A percentile compares a stretch with the other conserved stretches of the same genome.
Conservation (phyloP, 1,284 basidiomycete species). For the Ustilago esculenta region DNA sequence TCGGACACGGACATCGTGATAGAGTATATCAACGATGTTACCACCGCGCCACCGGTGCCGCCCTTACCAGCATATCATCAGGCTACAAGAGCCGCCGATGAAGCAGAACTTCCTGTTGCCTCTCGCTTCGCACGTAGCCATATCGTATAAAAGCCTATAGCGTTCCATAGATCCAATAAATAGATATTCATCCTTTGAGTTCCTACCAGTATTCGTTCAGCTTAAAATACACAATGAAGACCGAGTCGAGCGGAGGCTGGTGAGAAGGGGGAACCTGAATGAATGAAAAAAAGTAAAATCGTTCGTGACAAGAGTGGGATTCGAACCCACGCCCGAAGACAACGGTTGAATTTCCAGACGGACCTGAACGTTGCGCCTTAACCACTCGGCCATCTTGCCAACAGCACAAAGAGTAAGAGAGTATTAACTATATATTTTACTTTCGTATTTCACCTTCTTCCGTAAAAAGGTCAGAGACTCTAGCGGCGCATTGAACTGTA, state of each 20-base stretch:
- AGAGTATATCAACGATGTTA: conserved; percentile 25
- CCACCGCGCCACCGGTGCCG: conserved; percentile 22
- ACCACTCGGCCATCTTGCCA: conserved; percentile 67
- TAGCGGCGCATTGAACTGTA: too few relatives aligned
- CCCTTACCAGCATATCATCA: conserved; percentile 41
- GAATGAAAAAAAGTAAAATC: conserved; percentile 20
- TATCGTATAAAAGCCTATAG: conserved; percentile 16
- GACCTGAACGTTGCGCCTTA: conserved; percentile 60
- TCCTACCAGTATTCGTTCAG: too few relatives aligned
- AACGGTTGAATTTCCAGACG: conserved; percentile 23
- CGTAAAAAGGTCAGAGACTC: too few relatives aligned
- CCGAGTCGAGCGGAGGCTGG: not conserved
- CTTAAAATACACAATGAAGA: too few relatives aligned
- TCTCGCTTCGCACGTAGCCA: conserved; percentile 19
- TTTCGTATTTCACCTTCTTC: too few relatives aligned
- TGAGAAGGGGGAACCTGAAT: not conserved
- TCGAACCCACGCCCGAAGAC: conserved; percentile 66
- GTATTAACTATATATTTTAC: too few relatives aligned
- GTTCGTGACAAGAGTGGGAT: conserved; percentile 65
- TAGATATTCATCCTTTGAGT: too few relatives aligned
- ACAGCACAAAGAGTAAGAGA: too few relatives aligned
- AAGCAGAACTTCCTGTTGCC: conserved; percentile 15
- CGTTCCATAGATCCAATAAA: too few relatives aligned
- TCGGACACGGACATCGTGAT: conserved; percentile 8
- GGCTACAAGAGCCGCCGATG: conserved; percentile 2